Conservation (phyloP, 805 yeast genomes). For the Trichomonascus vanleenenianus region DNA sequence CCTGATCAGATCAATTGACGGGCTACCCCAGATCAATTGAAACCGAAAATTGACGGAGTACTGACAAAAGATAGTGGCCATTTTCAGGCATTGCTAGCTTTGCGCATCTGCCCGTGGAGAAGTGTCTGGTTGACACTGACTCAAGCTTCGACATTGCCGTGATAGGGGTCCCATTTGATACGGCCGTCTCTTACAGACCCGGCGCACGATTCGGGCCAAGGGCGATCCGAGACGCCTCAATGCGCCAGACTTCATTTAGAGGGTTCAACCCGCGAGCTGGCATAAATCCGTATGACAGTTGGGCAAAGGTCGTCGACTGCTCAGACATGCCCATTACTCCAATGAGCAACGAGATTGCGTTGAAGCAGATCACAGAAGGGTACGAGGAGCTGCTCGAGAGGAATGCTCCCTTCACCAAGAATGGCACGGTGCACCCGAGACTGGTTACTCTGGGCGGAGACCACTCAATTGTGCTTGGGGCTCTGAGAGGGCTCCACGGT, state of each 20-base stretch:
- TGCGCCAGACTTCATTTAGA: constrained; percentile 56
- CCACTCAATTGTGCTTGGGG: constrained; percentile 69
- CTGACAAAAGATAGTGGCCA: constrained; percentile 42
- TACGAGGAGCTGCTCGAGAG: constrained; percentile 45
- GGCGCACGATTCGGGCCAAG: constrained; percentile 80
- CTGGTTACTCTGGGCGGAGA: constrained; percentile 76
- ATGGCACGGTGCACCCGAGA: constrained; percentile 37
- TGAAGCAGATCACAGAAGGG: constrained; percentile 52
- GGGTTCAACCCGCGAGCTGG: constrained; percentile 66
- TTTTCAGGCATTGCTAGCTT: constrained; percentile 37
- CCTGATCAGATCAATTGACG: no score
- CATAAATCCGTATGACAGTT: constrained; percentile 47
- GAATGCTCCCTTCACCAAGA: constrained; percentile 19
- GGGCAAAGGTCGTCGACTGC: constrained; percentile 55
- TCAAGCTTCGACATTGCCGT: constrained; percentile 57
- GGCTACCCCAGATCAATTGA: no score
- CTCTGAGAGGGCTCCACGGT: constrained; percentile 53
- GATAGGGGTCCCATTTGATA: constrained; percentile 78
- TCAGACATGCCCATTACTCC: constrained; percentile 66
- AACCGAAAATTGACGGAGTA: no score
- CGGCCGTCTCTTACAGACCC: constrained; percentile 69
- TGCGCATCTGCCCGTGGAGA: constrained; percentile 60
- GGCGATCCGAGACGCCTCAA: constrained; percentile 30
- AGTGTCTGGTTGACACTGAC: constrained; percentile 45
- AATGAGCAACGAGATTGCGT: constrained; percentile 55